A percentile compares a stretch with the other conserved stretches of the same genome.
Evolutionary conservation across 2,329 filamentous ascomycete genomes (phyloP).

Genomic region (Botrytis medusae): DNA sequence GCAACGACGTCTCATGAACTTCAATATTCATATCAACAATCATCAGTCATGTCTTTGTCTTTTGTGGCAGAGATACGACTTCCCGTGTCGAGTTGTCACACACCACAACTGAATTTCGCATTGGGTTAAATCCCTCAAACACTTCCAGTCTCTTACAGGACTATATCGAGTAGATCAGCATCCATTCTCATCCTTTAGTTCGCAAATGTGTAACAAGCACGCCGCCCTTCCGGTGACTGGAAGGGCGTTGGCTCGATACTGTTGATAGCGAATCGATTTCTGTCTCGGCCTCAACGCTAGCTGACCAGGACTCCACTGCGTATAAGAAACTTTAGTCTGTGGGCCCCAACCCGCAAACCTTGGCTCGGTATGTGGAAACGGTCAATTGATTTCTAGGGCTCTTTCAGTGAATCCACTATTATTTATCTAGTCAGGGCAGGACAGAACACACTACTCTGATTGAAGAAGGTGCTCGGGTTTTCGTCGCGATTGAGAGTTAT

Average conservation of each 20-base stretch:
- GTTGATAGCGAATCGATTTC: not conserved
- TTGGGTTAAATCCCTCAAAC: not conserved
- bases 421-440: not conserved
- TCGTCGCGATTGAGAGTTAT: not conserved
- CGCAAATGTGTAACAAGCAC: not conserved
- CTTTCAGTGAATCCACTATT: not conserved
- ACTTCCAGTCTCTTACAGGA: not conserved
- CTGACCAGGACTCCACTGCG: not conserved
- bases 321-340: not conserved
- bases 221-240: not conserved
- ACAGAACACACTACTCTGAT: constrained; percentile 3
- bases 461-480: constrained; percentile 13
- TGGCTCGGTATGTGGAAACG: not conserved
- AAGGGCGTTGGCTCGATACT: not conserved
- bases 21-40: not conserved
- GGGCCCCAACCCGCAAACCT: not conserved
- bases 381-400: not conserved
- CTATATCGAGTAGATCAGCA: not conserved
- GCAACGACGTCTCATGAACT: not conserved
- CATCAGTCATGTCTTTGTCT: not conserved
- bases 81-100: not conserved
- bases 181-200: not conserved
- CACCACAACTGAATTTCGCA: not conserved
- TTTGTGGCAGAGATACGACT: not conserved
- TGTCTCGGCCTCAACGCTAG: not conserved